Conservation (phyloP, 441 rosid species). For the Sinapis alba region DNA sequence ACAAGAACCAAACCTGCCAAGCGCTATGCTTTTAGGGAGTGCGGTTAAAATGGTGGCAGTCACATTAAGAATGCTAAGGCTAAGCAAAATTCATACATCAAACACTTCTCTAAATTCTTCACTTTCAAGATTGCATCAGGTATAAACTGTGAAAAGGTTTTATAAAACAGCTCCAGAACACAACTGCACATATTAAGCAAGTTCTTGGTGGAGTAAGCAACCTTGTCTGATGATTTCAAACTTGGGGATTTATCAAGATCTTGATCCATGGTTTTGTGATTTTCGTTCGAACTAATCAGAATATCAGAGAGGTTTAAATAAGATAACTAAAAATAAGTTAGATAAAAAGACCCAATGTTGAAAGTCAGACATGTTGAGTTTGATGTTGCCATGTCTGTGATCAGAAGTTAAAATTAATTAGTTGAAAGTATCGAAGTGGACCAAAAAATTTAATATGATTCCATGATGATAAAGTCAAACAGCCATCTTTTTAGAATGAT, state of each 20-base stretch:
- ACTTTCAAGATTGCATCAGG: constrained; percentile 66
- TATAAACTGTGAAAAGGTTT: constrained; percentile 42
- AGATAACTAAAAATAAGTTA: not conserved
- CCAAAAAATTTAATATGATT: not conserved
- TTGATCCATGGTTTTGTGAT: constrained; percentile 25
- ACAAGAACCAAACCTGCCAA: not conserved
- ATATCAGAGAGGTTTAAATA: constrained; percentile 16
- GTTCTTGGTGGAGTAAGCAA: not conserved
- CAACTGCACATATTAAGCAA: not conserved
- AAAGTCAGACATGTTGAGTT: constrained; percentile 28
- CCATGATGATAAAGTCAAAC: not conserved
- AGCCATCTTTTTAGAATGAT: not conserved
- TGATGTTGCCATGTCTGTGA: constrained; percentile 30
- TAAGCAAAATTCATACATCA: constrained; percentile 47
- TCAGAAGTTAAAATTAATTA: not conserved
- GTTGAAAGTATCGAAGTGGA: constrained; percentile 6
- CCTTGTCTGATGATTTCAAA: not conserved
- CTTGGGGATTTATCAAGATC: constrained; percentile 25
- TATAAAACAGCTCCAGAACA: not conserved
- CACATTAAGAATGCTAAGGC: constrained; percentile 38
- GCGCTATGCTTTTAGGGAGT: constrained; percentile 60
- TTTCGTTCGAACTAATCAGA: not conserved
- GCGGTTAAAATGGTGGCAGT: constrained; percentile 48
- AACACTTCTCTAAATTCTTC: constrained; percentile 53
- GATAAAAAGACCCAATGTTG: not conserved